Evolutionary conservation across 75 land plant genomes (phyloP).

Genomic region (Sequoiadendron giganteum): DNA sequence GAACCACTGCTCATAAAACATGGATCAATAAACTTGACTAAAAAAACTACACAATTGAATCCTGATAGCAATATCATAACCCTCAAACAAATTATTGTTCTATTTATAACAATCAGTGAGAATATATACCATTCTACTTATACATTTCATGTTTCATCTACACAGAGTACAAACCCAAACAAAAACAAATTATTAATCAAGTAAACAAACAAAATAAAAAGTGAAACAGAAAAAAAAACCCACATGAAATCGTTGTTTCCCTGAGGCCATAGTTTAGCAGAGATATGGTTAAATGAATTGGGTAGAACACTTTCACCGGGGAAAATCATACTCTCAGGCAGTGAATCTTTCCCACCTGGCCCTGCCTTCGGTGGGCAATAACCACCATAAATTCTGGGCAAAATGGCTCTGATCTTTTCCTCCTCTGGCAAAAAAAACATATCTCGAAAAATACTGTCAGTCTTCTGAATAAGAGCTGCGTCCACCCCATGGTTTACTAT

Average conservation of each 20-base stretch:
- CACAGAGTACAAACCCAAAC: too few species aligned
- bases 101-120: too few species aligned
- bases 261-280: neutral
- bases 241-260: neutral
- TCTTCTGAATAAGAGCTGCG: conserved; percentile 12
- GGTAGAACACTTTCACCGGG: neutral
- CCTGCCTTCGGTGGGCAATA: conserved; percentile 23
- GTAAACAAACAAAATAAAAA: too few species aligned
- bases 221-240: neutral
- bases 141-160: too few species aligned
- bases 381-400: neutral
- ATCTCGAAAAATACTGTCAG: conserved; percentile 4
- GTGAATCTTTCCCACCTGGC: conserved; percentile 30
- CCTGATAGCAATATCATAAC: too few species aligned
- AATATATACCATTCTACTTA: too few species aligned
- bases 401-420: conserved; percentile 9
- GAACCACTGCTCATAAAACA: too few species aligned
- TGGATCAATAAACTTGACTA: too few species aligned
- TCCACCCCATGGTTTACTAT: conserved; percentile 57
- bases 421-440: conserved; percentile 40
- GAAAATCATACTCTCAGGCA: conserved; percentile 46
- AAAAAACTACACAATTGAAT: too few species aligned
- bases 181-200: neutral
- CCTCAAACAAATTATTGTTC: too few species aligned
- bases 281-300: neutral